Evolutionary conservation across 2,329 filamentous ascomycete species (phyloP), one percentile per base, ranked within the genome.

Genomic region (Talaromyces sp.): DNA sequence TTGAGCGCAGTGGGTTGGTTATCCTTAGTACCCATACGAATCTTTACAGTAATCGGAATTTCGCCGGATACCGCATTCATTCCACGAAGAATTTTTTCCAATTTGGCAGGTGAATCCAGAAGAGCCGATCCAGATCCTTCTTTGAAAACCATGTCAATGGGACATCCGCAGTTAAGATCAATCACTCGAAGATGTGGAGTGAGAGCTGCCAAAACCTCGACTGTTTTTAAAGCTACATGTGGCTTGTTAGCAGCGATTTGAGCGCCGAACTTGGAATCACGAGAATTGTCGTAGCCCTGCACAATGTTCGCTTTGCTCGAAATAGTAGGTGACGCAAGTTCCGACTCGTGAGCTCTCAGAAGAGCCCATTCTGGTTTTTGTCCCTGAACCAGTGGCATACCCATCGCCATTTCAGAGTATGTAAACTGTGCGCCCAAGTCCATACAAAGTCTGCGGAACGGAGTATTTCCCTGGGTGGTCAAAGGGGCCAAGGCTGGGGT

Each of bases 321-420:
- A 72, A 92, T 88, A 41, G 84, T 86, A 19, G 94, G 94, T 27
- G 92, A 87, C 24, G 81, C 78, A 19, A 90, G 82, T 77, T 99
- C 95, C 7, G 89, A 90, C 75, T 93, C 88, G 74, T 99, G 95
- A 3, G 92, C 92, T 77, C 95, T 96, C 84, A 98, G 87, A 63
- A 99, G 82, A 22, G 95, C 93, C 95, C 95, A 99, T 80, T 99
- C 95, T 1, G 89, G 85, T 78, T 94, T 96, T 68, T 90, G 87
- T 41, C 95, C 95, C 77, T 97, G 93, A 6, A 99, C 84, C 48
- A 99, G 80, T 10, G 94, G 93, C 77, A 96, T 82, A 33, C 92
- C 89, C 85, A 99, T 91, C 3, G 94, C 95, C 95, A 99, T 99
- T 78, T 99, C 95, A 0, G 94, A 98, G 82, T 97, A 99, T 0